A percentile compares a stretch with the other conserved stretches of the same genome.
phyloP scores from a whole-genome alignment of 805 yeast species.

The Candida morakotiae region DNA sequence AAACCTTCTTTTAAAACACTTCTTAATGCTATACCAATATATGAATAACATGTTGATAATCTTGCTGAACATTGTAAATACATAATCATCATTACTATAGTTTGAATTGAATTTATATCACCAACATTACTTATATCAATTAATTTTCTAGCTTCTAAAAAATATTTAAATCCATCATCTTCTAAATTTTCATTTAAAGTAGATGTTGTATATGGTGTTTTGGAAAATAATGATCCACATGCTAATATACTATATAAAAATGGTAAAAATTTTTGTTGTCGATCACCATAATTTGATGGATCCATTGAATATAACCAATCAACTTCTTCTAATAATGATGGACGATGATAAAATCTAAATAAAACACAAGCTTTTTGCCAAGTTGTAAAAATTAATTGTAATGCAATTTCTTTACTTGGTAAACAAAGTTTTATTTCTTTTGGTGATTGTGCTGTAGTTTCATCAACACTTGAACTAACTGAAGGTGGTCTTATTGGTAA shows the following conservation, averaged over 20 bases:
- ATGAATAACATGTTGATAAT: constrained; percentile 81
- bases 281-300: constrained; percentile 65
- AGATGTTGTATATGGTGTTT: constrained; percentile 23
- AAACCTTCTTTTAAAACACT: constrained; percentile 80
- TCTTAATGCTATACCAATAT: constrained; percentile 82
- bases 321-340: constrained; percentile 69
- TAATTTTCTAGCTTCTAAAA: constrained; percentile 73
- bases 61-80: constrained; percentile 87
- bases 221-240: constrained; percentile 75
- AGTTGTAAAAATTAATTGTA: constrained; percentile 65
- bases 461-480: constrained; percentile 17
- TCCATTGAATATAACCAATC: constrained; percentile 74
- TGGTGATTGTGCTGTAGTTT: constrained; percentile 13
- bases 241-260: constrained; percentile 84
- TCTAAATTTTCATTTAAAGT: constrained; percentile 40
- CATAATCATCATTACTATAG: constrained; percentile 80
- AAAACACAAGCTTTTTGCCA: constrained; percentile 87
- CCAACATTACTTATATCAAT: constrained; percentile 82
- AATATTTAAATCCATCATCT: constrained; percentile 78
- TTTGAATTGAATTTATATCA: constrained; percentile 77
- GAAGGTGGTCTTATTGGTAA: constrained; percentile 13
- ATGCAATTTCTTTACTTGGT: constrained; percentile 72
- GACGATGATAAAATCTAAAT: constrained; percentile 82
- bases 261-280: constrained; percentile 73
- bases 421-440: constrained; percentile 59